phyloP scores from a whole-genome alignment of 2,329 filamentous ascomycete genomes.

The Cordyceps tenuipes region DNA sequence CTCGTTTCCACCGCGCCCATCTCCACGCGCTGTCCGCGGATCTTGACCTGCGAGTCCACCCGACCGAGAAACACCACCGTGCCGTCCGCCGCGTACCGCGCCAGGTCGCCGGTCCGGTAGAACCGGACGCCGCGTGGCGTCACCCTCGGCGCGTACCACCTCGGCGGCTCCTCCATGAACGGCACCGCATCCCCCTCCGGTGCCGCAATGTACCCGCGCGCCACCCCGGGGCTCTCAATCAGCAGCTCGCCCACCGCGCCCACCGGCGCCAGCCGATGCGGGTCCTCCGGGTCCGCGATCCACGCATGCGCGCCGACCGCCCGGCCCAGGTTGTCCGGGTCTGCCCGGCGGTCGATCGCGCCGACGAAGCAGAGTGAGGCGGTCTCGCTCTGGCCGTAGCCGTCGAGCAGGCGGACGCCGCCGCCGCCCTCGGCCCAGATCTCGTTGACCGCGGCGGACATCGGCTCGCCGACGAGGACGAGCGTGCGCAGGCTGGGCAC shows the following conservation, averaged over 20 bases:
- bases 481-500: background rate
- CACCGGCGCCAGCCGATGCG: constrained; percentile 11
- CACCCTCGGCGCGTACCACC: background rate
- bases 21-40: constrained; percentile 50
- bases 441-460: background rate
- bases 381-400: background rate
- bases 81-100: constrained; percentile 32
- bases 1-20: constrained; percentile 23
- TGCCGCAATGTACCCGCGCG: constrained; percentile 14
- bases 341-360: background rate
- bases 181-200: background rate
- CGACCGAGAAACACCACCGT: constrained; percentile 38
- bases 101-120: constrained; percentile 44
- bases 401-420: background rate
- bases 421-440: background rate
- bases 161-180: background rate
- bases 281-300: background rate
- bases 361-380: background rate
- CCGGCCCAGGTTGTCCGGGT: background rate
- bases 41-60: constrained; percentile 51
- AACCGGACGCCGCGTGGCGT: constrained; percentile 12
- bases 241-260: constrained; percentile 16
- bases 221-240: constrained; percentile 16
- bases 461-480: background rate
- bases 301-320: background rate